Percentiles rank a stretch among this genome's conserved stretches.
phyloP scores from a whole-genome alignment of 306 rosid species.

The Begonia fuchsioides region DNA sequence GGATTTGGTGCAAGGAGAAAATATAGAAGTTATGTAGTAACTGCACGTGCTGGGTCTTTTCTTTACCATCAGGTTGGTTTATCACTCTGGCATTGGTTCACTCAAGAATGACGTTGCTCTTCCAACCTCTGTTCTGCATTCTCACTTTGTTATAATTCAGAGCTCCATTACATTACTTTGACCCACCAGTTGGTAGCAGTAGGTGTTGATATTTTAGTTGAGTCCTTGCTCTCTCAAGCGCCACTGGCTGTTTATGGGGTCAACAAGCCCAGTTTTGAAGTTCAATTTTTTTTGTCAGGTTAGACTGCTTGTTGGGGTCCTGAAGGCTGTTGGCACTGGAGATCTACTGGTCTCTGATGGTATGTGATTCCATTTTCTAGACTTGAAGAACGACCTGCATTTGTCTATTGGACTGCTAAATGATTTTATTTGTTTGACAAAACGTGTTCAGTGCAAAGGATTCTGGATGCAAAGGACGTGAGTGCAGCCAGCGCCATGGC shows the following conservation, averaged over 20 bases:
- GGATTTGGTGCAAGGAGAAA: conserved; percentile 65
- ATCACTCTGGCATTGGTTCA: not conserved
- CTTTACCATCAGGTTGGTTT: conserved; percentile 85
- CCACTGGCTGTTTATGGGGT: not conserved
- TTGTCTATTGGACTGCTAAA: not conserved
- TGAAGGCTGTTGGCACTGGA: conserved; percentile 71
- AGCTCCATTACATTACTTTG: not conserved
- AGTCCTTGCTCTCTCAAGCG: no score
- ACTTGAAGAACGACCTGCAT: not conserved
- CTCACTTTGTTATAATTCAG: not conserved
- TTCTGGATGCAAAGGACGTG: conserved; percentile 58
- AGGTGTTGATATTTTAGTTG: no score
- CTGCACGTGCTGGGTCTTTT: conserved; percentile 73
- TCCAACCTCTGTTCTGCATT: not conserved
- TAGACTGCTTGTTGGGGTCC: conserved; percentile 82
- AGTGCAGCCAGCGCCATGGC: conserved; percentile 90
- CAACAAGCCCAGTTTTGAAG: not conserved
- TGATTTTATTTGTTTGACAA: not conserved
- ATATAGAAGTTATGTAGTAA: conserved; percentile 59
- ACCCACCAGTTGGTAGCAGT: no score
- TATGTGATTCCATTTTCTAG: not conserved
- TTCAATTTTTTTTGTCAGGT: conserved; percentile 34
- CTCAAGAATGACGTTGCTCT: not conserved
- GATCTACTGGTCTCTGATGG: conserved; percentile 55
- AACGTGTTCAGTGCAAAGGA: conserved; percentile 53